Percentiles rank a stretch among this genome's conserved stretches.
Evolutionary conservation across 306 rosid genomes (phyloP).

Genomic region (Prosopis cineraria): DNA sequence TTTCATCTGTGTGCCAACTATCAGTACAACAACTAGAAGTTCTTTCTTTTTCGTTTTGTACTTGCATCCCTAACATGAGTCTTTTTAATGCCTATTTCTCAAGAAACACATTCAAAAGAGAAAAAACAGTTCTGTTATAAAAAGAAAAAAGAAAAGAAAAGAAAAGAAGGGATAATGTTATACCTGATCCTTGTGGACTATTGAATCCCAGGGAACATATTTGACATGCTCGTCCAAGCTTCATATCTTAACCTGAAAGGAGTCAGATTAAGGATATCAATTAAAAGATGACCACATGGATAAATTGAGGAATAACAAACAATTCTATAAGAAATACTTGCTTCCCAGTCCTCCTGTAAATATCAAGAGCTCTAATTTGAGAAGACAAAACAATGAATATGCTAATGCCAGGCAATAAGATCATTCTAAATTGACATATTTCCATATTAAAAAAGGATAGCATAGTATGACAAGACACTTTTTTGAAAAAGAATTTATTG

Average conservation of each 20-base stretch:
- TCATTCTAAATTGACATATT: constrained; percentile 7
- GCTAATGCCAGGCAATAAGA: constrained; percentile 26
- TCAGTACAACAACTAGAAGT: constrained; percentile 10
- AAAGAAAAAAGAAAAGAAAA: no score
- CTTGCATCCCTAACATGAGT: constrained; percentile 13
- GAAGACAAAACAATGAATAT: constrained; percentile 10
- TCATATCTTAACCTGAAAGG: constrained; percentile 82
- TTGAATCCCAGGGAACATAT: constrained; percentile 77
- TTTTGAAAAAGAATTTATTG: no score
- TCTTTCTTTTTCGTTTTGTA: neutral
- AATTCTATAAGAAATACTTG: constrained; percentile 58
- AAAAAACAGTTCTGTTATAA: no score
- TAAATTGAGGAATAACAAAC: constrained; percentile 20
- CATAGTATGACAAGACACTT: no score
- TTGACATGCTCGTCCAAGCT: constrained; percentile 97
- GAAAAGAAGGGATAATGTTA: no score
- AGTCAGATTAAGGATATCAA: constrained; percentile 21
- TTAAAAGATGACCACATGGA: constrained; percentile 7
- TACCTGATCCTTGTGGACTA: constrained; percentile 86
- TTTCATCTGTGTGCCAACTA: neutral
- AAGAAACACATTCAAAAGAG: neutral
- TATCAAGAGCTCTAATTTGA: constrained; percentile 86
- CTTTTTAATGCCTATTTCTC: constrained; percentile 11
- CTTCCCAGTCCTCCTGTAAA: constrained; percentile 87
- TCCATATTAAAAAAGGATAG: no score